Conservation (phyloP, 352 stramenopile species). For the Phytophthora melonis region DNA sequence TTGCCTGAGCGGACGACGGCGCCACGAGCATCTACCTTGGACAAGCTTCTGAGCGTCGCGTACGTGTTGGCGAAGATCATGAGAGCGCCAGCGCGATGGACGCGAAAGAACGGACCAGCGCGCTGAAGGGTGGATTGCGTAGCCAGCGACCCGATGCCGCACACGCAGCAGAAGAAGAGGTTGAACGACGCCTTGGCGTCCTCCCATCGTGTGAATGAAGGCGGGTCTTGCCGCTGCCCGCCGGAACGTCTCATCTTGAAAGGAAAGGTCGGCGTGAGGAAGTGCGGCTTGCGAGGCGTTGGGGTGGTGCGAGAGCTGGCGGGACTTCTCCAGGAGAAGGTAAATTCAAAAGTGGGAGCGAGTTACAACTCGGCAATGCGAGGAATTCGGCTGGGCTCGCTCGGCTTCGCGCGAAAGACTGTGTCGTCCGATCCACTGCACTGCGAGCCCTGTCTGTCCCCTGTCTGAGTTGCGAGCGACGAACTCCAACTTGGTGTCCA, state of each 20-base stretch:
- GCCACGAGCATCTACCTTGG: slow-evolving; percentile 49
- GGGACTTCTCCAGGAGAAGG: slow-evolving; percentile 15
- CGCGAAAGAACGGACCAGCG: background rate
- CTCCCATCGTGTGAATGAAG: background rate
- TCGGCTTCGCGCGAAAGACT: background rate
- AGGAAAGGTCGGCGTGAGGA: background rate
- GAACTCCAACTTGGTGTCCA: background rate
- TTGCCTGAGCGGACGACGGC: slow-evolving; percentile 40
- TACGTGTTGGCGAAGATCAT: slow-evolving; percentile 60
- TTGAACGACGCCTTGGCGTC: slow-evolving; percentile 2
- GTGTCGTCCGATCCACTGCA: background rate
- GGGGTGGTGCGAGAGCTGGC: background rate
- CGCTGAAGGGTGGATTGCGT: background rate
- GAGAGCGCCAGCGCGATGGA: slow-evolving; percentile 34
- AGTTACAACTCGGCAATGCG: background rate
- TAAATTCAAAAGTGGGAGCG: slow-evolving; percentile 26
- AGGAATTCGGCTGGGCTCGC: no score
- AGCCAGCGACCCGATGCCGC: background rate
- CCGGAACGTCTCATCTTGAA: slow-evolving; percentile 20
- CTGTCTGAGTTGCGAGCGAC: background rate
- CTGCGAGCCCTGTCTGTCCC: slow-evolving; percentile 3
- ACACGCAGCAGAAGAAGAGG: slow-evolving; percentile 4
- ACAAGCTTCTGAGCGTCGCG: slow-evolving; percentile 41
- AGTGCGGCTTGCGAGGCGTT: background rate
- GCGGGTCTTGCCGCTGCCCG: slow-evolving; percentile 24